These are phyloP conservation scores for Cardiospermum halicacabum DNA, from an alignment of 345 rosid species.

Conservation along the genomic window DNA sequence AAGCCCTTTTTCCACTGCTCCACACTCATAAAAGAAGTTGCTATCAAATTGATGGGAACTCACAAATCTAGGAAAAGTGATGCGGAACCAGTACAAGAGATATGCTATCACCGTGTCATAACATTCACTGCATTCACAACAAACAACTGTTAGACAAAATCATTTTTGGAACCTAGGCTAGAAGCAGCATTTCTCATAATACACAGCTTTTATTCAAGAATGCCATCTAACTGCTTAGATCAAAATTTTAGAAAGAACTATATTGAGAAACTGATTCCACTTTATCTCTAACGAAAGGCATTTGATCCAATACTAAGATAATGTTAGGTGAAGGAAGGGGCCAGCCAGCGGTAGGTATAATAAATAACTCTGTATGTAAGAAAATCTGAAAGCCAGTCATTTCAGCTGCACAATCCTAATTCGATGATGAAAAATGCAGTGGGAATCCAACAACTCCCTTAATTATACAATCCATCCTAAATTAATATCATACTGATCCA, in stretches of 20 bases:
- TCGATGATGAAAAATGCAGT: too few species aligned
- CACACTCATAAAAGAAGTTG: background rate
- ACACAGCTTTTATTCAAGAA: background rate
- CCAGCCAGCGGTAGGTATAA: background rate
- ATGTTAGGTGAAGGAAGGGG: background rate
- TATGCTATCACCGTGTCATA: conserved; percentile 72
- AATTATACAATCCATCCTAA: too few species aligned
- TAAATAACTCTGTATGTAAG: background rate
- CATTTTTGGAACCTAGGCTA: background rate
- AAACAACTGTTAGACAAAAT: background rate
- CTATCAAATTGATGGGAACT: conserved; percentile 16
- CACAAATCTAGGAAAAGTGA: conserved; percentile 52
- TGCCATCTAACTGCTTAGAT: background rate
- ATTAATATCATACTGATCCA: too few species aligned
- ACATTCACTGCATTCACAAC: conserved; percentile 53
- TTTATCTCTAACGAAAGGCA: background rate
- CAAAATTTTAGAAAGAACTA: background rate
- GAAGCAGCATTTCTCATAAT: background rate
- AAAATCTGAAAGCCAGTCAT: background rate
- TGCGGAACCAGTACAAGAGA: conserved; percentile 80
- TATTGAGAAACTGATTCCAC: background rate
- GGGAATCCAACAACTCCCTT: too few species aligned
- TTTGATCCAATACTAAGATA: background rate
- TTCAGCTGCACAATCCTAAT: background rate
- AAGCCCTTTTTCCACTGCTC: too few species aligned